phyloP scores from a whole-genome alignment of 805 yeast species.

The Wickerhamiella brachini region DNA sequence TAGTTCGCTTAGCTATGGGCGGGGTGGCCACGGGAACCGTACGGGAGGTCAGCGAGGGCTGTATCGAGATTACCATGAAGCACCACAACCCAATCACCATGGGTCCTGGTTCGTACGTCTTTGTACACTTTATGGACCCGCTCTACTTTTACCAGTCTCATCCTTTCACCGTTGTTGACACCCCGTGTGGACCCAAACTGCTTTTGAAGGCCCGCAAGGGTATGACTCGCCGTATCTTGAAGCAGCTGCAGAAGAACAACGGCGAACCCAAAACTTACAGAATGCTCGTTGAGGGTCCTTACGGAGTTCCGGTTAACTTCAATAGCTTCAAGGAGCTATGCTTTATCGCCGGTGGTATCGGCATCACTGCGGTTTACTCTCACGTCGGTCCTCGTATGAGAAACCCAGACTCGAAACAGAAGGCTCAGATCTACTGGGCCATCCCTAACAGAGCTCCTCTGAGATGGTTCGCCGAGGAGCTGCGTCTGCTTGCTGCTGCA shows the following conservation, averaged over 20 bases:
- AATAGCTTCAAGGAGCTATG: conserved; percentile 38
- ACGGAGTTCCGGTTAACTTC: conserved; percentile 38
- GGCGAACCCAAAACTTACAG: conserved; percentile 15
- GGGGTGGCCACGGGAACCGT: conserved; percentile 5
- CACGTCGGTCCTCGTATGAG: conserved; percentile 16
- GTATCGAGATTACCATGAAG: conserved; percentile 34
- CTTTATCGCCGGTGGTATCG: conserved; percentile 58
- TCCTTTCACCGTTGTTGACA: conserved; percentile 39
- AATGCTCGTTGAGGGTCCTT: conserved; percentile 47
- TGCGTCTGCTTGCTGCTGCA: conserved; percentile 13
- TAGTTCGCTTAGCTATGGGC: conserved; percentile 30
- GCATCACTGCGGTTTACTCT: conserved; percentile 47
- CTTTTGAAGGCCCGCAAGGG: conserved; percentile 31
- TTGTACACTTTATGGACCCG: conserved; percentile 35
- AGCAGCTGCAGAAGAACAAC: conserved; percentile 22
- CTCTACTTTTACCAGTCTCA: conserved; percentile 51
- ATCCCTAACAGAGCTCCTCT: conserved; percentile 40
- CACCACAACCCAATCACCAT: conserved; percentile 16
- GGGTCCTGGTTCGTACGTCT: conserved; percentile 38
- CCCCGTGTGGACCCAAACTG: conserved; percentile 2
- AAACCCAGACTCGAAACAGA: conserved; percentile 12
- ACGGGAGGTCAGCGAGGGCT: conserved; percentile 20
- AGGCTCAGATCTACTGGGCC: conserved; percentile 45
- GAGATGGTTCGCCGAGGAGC: conserved; percentile 33
- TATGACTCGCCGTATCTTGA: conserved; percentile 32